These are phyloP conservation scores for Brasenia schreberi DNA, from an alignment of 164 flowering plant species.

Conservation along the genomic window DNA sequence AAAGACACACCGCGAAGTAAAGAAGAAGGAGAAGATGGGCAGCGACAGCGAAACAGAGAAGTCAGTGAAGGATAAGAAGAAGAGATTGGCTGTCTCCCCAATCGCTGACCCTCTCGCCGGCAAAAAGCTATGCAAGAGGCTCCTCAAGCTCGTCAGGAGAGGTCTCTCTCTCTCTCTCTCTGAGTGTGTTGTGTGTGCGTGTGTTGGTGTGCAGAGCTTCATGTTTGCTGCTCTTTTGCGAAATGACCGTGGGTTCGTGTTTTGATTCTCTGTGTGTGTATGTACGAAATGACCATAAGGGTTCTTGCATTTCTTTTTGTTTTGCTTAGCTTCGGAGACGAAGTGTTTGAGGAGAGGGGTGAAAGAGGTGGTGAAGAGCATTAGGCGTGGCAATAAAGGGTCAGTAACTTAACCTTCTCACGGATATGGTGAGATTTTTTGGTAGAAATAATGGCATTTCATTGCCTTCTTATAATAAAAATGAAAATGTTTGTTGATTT, in stretches of 20 bases:
- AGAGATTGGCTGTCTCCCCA: conserved; percentile 46
- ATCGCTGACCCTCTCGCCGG: conserved; percentile 93
- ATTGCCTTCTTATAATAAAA: too few species aligned
- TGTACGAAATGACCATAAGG: neutral
- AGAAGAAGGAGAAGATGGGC: conserved; percentile 27
- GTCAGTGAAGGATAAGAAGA: conserved; percentile 60
- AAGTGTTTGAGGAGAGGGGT: conserved; percentile 95
- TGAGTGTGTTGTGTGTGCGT: neutral
- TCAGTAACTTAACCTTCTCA: conserved; percentile 8
- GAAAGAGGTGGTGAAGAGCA: conserved; percentile 92
- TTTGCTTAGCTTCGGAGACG: conserved; percentile 57
- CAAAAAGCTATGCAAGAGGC: conserved; percentile 66
- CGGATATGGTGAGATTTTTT: too few species aligned
- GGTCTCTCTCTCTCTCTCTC: conserved; percentile 21
- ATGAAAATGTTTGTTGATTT: too few species aligned
- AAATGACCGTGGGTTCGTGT: neutral
- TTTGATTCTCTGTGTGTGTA: neutral
- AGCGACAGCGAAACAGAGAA: conserved; percentile 76
- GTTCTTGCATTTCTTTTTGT: neutral
- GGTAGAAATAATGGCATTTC: too few species aligned
- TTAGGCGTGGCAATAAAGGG: conserved; percentile 86
- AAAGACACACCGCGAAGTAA: too few species aligned
- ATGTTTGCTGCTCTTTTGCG: neutral
- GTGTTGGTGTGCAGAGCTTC: neutral
- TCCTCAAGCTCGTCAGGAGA: conserved; percentile 77